Base-by-base conservation (phyloP, 129 eudicot species). In the Artemisia tridentata region DNA sequence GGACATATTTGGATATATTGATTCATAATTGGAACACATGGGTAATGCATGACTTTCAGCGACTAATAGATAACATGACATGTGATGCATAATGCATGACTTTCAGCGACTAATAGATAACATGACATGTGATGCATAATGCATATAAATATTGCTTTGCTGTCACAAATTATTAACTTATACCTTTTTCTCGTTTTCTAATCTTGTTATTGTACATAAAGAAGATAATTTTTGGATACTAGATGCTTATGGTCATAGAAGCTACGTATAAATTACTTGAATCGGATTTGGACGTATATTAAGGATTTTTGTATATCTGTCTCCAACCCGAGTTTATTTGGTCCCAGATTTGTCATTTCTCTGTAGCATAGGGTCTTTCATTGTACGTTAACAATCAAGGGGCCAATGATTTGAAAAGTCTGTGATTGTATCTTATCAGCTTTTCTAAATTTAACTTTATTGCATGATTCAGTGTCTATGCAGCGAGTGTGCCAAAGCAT, bases 401-500 rank as follows among this genome's bases (percentile, higher is more conserved):
- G 45, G 11, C 45, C 45, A 38, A 38, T 38, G 45, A 38, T 38
- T 38, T 38, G 45, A 38, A 7, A 38, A 38, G 10, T 38, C 45
- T 38, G 11, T 38, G 19, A 45, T 41, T 20, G 16, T 45, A 20
- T 50, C 47, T 25, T 2, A 12, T 19, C n/a, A 27, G 11, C 20
- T 57, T 21, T 60, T 59, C 20, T 48, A 9, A n/a, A 56, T 47
- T 31, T 14, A 2, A 45, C 41, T 58, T 68, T 66, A 31, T 50
- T 68, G 80, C 76, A 71, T 54, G 61, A 71, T 71, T 71, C 82
- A 95, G 99, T 95, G 99, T 71, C 81, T 95, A 93, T 95, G 99
- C 87, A 90, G 99, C 34, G 86, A 81, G 64, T 95, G 99, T 73
- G 96, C 99, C 27, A 87, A 90, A 73, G 86, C 83, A 69, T 78